Evolutionary conservation across 305 asterid species (phyloP).

Genomic region (Solanum hybrid): DNA sequence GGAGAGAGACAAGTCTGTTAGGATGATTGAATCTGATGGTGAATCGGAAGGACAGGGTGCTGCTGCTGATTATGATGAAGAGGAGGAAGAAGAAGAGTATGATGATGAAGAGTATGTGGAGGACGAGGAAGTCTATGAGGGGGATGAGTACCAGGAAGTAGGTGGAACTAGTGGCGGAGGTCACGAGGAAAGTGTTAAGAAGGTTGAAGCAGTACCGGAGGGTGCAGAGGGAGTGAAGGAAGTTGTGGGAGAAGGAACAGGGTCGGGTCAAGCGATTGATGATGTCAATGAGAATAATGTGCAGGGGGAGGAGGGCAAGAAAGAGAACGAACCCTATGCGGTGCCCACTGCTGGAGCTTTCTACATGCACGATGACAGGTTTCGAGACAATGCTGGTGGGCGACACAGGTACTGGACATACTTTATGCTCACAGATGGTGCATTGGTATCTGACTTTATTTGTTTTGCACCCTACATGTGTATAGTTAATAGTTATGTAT

Average conservation of each 20-base stretch:
- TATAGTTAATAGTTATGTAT: not conserved
- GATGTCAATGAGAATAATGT: conserved; percentile 28
- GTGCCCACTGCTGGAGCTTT: conserved; percentile 99
- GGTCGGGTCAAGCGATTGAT: not conserved
- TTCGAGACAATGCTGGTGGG: conserved; percentile 74
- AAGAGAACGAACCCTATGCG: conserved; percentile 74
- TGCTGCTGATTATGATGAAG: conserved; percentile 69
- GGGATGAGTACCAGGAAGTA: conserved; percentile 26
- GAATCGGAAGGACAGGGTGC: conserved; percentile 76
- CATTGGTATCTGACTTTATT: not conserved
- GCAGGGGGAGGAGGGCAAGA: conserved; percentile 46
- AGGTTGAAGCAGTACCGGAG: conserved; percentile 17
- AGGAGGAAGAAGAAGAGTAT: conserved; percentile 15
- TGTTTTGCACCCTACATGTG: not conserved
- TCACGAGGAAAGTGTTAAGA: conserved; percentile 14
- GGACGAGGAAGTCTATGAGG: conserved; percentile 31
- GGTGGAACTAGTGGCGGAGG: conserved; percentile 2
- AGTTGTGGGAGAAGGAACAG: conserved; percentile 4
- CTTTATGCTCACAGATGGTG: not conserved
- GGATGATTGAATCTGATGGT: conserved; percentile 58
- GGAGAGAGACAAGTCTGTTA: conserved; percentile 17
- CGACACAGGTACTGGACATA: conserved; percentile 49
- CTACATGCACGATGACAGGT: conserved; percentile 98
- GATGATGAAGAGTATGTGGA: conserved; percentile 4
- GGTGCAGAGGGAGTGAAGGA: conserved; percentile 7